These are phyloP conservation scores for Conticribra weissflogii DNA, from an alignment of 108 stramenopile genomes.

Conservation along the genomic window DNA sequence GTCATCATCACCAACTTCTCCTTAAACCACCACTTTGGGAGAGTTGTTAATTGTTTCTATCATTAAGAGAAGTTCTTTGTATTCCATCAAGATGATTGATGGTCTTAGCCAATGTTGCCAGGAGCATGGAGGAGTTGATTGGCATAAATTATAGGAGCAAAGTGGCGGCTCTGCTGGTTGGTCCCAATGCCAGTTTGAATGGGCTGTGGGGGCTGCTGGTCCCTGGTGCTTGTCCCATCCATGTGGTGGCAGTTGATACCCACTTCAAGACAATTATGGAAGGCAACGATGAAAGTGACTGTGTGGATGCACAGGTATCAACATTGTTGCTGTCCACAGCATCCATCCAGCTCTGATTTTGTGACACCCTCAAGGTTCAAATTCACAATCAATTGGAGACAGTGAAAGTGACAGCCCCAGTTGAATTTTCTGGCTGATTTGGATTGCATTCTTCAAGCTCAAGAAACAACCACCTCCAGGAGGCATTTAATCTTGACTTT, in stretches of 20 bases:
- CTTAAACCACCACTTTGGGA: no score
- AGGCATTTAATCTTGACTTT: constrained; percentile 23
- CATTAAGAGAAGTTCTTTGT: no score
- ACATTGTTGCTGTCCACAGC: background rate
- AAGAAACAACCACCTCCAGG: background rate
- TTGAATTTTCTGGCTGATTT: constrained; percentile 23
- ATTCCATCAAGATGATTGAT: no score
- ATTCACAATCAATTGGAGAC: constrained; percentile 17
- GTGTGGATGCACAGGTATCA: background rate
- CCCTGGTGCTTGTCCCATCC: background rate
- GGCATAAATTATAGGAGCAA: background rate
- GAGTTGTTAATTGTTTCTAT: no score
- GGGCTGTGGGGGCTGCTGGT: background rate
- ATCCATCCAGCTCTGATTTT: constrained; percentile 18
- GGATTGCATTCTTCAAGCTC: background rate
- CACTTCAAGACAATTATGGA: background rate
- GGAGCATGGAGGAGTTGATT: background rate
- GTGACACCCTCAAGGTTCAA: constrained; percentile 16
- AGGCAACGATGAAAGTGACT: background rate
- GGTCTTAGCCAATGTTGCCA: background rate
- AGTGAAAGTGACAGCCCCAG: constrained; percentile 19
- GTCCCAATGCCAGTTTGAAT: background rate
- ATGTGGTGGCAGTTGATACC: background rate
- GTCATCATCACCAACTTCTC: no score
- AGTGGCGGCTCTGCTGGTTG: background rate